phyloP scores from a whole-genome alignment of 2,329 filamentous ascomycete species.

The Aspergillus neotritici region DNA sequence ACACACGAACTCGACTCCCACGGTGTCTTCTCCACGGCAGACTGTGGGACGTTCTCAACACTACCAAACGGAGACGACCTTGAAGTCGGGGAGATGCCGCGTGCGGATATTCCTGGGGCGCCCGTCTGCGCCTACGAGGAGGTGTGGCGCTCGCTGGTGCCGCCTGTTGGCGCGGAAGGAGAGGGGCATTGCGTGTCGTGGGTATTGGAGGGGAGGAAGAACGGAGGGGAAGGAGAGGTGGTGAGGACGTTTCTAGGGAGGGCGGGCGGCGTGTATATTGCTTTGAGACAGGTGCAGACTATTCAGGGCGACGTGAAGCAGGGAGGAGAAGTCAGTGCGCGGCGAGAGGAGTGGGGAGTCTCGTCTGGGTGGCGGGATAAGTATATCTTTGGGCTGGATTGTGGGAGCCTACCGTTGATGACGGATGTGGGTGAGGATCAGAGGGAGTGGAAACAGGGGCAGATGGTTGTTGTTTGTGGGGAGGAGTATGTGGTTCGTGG shows the following conservation, averaged over 20 bases:
- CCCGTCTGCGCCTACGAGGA: conserved; percentile 55
- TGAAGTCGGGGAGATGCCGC: conserved; percentile 37
- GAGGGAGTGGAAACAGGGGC: conserved; percentile 15
- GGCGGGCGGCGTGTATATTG: conserved; percentile 29
- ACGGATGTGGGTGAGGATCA: conserved; percentile 9
- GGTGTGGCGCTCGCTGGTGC: conserved; percentile 52
- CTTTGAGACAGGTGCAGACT: conserved; percentile 22
- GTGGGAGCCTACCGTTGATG: conserved; percentile 18
- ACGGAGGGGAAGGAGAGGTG: conserved; percentile 16
- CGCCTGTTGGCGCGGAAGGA: conserved; percentile 27
- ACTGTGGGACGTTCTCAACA: conserved; percentile 34
- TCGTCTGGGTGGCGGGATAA: conserved; percentile 8
- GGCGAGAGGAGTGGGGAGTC: conserved; percentile 19
- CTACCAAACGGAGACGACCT: conserved; percentile 39
- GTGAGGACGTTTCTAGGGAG: conserved; percentile 26
- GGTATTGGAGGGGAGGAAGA: conserved; percentile 23
- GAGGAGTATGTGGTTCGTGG: conserved; percentile 21
- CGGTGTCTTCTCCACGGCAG: conserved; percentile 27
- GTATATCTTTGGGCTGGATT: conserved; percentile 3
- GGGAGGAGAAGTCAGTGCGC: conserved; percentile 24
- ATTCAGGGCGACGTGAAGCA: conserved; percentile 15
- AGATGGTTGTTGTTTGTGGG: conserved; percentile 15
- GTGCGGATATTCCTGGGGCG: conserved; percentile 28
- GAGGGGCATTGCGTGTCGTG: conserved; percentile 20
- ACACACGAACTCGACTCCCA: conserved; percentile 38